A percentile compares a stretch with the other conserved stretches of the same genome.
phyloP scores from a whole-genome alignment of 2,329 filamentous ascomycete genomes.

The Fusarium nelsonii region DNA sequence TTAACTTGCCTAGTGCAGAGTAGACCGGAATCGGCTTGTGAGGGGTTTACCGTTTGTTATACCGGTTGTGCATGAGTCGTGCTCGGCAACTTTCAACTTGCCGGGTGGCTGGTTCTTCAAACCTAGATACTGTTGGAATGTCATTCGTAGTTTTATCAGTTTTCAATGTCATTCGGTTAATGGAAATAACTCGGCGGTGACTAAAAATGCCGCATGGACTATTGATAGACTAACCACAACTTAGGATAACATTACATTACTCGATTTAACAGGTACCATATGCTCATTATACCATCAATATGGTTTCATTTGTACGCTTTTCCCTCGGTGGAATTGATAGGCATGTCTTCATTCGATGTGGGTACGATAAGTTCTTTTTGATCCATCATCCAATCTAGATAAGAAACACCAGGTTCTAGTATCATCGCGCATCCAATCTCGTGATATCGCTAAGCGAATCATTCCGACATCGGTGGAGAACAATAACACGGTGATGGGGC shows the following conservation, averaged over 20 bases:
- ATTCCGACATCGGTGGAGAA: neutral
- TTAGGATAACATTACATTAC: neutral
- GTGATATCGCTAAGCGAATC: neutral
- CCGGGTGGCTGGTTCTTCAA: constrained; percentile 2
- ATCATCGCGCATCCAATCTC: neutral
- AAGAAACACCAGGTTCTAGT: neutral
- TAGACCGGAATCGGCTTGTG: constrained; percentile 22
- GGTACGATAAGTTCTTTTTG: neutral
- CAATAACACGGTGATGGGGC: no score
- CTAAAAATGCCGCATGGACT: neutral
- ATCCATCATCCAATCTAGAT: neutral
- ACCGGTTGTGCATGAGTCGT: constrained; percentile 30
- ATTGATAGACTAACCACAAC: neutral
- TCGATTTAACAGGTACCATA: neutral
- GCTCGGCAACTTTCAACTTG: constrained; percentile 23
- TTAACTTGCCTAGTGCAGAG: constrained; percentile 22
- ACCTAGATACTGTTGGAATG: neutral
- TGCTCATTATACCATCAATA: neutral
- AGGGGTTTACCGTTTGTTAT: constrained; percentile 26
- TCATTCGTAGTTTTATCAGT: neutral
- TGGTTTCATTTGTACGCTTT: neutral
- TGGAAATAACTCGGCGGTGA: neutral
- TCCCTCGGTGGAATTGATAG: neutral
- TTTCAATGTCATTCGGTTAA: neutral
- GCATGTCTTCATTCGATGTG: neutral